phyloP scores from a whole-genome alignment of 768 basidiomycete species.

The Hypholoma fasciculare region DNA sequence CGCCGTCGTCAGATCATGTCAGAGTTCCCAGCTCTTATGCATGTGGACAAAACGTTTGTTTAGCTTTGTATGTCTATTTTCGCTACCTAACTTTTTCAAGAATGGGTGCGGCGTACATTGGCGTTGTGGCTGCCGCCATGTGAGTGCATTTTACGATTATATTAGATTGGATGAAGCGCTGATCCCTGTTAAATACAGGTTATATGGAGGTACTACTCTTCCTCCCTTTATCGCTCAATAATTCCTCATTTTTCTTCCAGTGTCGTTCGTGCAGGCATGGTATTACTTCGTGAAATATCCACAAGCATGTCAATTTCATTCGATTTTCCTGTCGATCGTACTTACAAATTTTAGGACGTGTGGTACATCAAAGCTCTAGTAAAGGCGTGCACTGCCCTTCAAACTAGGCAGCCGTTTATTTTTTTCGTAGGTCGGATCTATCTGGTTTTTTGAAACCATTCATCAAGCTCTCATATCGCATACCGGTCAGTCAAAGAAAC shows the following conservation, averaged over 20 bases:
- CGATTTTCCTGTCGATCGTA: conserved; percentile 6
- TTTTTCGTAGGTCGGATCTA: conserved; percentile 40
- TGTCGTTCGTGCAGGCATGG: conserved; percentile 57
- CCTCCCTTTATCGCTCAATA: not conserved
- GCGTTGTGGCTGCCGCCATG: conserved; percentile 49
- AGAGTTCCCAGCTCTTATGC: conserved; percentile 5
- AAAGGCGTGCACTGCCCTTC: conserved; percentile 9
- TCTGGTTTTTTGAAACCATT: conserved; percentile 50
- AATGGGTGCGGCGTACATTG: conserved; percentile 52
- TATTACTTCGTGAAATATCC: conserved; percentile 53
- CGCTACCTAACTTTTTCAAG: conserved; percentile 23
- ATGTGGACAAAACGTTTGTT: conserved; percentile 25
- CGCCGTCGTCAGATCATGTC: conserved; percentile 1
- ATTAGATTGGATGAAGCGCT: not conserved
- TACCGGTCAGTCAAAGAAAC: conserved; percentile 32
- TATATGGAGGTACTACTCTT: conserved; percentile 50
- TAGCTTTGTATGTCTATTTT: not conserved
- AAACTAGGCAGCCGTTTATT: not conserved
- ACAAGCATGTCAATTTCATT: conserved; percentile 25
- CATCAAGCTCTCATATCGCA: conserved; percentile 59
- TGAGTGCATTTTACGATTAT: conserved; percentile 21
- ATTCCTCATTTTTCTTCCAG: conserved; percentile 24
- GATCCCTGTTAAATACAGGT: conserved; percentile 23
- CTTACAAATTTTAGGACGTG: conserved; percentile 33
- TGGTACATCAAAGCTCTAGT: conserved; percentile 56